Conservation (phyloP, 257 asterid genomes). For the Solanum clarkiae region DNA sequence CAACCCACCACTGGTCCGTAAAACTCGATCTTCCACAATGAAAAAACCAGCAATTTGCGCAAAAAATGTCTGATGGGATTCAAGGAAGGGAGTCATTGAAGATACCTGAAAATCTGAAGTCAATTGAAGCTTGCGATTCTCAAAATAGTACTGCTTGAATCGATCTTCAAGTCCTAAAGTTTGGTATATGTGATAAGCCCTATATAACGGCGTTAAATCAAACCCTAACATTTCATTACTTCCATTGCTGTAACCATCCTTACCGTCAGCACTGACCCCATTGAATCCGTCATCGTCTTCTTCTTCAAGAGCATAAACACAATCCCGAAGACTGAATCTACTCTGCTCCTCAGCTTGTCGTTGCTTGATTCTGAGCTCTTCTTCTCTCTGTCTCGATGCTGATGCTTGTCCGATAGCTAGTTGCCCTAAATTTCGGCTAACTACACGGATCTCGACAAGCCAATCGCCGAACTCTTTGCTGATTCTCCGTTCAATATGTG, state of each 20-base stretch:
- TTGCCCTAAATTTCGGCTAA: conserved; percentile 82
- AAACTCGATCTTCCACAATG: conserved; percentile 84
- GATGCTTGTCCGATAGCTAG: conserved; percentile 98
- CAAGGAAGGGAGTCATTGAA: conserved; percentile 91
- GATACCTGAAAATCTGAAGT: conserved; percentile 98
- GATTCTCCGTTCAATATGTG: conserved; percentile 63
- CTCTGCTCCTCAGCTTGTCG: conserved; percentile 98
- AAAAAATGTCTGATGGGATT: conserved; percentile 90
- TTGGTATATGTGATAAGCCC: conserved; percentile 79
- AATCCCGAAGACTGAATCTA: conserved; percentile 72
- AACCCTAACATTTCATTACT: conserved; percentile 42
- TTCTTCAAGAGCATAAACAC: conserved; percentile 78
- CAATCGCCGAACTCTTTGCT: conserved; percentile 90
- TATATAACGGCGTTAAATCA: conserved; percentile 80
- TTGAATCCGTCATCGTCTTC: conserved; percentile 69
- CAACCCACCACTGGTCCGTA: conserved; percentile 86
- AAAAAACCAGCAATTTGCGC: conserved; percentile 98
- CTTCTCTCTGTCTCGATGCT: conserved; percentile 89
- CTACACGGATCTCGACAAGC: conserved; percentile 86
- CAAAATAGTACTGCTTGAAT: conserved; percentile 79
- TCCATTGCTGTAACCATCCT: conserved; percentile 8
- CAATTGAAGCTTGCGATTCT: conserved; percentile 85
- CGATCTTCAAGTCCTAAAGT: conserved; percentile 78
- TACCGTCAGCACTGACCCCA: conserved; percentile 26
- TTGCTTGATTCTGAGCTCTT: conserved; percentile 80